Conservation (phyloP, 495 filamentous ascomycete species). For the Lasiosphaeria hispida region DNA sequence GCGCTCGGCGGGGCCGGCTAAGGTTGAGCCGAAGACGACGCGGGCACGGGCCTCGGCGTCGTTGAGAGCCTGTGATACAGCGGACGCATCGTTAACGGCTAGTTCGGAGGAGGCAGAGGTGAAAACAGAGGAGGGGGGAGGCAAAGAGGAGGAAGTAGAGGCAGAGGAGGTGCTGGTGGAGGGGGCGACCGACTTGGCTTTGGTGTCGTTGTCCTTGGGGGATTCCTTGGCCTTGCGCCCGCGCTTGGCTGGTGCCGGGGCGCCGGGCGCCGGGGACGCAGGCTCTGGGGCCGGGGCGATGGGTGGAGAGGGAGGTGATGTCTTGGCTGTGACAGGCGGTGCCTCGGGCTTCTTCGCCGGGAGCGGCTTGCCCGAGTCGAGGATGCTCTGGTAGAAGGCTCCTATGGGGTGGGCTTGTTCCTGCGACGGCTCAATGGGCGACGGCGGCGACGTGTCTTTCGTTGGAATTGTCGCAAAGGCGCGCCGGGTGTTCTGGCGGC, state of each 20-base stretch:
- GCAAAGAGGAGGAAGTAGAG: constrained; percentile 25
- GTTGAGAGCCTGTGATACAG: not conserved
- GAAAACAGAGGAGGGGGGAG: constrained; percentile 19
- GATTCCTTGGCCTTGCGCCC: constrained; percentile 23
- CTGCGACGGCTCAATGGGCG: constrained; percentile 18
- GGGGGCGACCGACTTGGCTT: constrained; percentile 36
- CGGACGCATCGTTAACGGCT: constrained; percentile 24
- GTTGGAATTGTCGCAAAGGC: constrained; percentile 21
- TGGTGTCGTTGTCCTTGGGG: not conserved
- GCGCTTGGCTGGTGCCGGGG: constrained; percentile 26
- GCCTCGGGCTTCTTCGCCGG: constrained; percentile 29
- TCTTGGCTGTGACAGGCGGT: constrained; percentile 23
- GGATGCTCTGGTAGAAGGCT: constrained; percentile 46
- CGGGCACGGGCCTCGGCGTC: constrained; percentile 55
- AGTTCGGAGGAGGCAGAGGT: constrained; percentile 21
- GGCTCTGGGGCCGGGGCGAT: constrained; percentile 8
- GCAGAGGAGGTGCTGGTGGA: constrained; percentile 38
- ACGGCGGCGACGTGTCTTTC: constrained; percentile 17
- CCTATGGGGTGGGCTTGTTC: constrained; percentile 37
- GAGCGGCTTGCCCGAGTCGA: constrained; percentile 40
- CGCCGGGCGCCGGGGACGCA: constrained; percentile 15
- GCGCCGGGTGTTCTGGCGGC: constrained; percentile 23
- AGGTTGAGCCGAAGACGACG: constrained; percentile 73
- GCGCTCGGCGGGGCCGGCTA: constrained; percentile 64
- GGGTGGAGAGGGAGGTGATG: constrained; percentile 6